Conservation (phyloP, 371 early-diverging fungal species). For the Capillidium heterosporum region DNA sequence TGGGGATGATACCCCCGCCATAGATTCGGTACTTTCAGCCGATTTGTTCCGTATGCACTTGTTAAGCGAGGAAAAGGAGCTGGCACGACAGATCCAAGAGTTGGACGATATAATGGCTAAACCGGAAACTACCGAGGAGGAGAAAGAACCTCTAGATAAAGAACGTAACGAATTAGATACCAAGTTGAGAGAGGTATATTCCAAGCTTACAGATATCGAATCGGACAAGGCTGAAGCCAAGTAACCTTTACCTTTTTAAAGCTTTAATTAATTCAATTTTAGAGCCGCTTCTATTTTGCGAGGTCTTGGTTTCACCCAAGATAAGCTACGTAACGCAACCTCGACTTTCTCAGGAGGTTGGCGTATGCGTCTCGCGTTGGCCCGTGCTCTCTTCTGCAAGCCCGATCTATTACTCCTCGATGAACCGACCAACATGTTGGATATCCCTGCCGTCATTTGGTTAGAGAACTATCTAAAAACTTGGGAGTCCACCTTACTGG, state of each 20-base stretch:
- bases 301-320: conserved; percentile 85
- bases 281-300: conserved; percentile 78
- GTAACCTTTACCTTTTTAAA: conserved; percentile 15
- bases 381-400: conserved; percentile 86
- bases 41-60: conserved; percentile 88
- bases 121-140: conserved; percentile 19
- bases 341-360: conserved; percentile 90
- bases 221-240: conserved; percentile 88
- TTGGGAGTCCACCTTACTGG: conserved; percentile 81
- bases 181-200: conserved; percentile 63
- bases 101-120: conserved; percentile 14
- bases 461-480: conserved; percentile 80
- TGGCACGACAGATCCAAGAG: conserved; percentile 20
- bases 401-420: conserved; percentile 96
- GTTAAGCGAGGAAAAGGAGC: conserved; percentile 51
- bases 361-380: conserved; percentile 87
- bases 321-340: conserved; percentile 64
- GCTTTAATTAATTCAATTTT: background rate
- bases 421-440: conserved; percentile 97
- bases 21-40: conserved; percentile 79
- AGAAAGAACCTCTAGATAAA: conserved; percentile 28
- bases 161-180: conserved; percentile 39
- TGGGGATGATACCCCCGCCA: conserved; percentile 74
- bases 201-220: conserved; percentile 79
- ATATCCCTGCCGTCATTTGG: conserved; percentile 93